Percentiles rank a stretch among this genome's conserved stretches.
phyloP scores from a whole-genome alignment of 2,329 filamentous ascomycete species.

The Microsporum canis region DNA sequence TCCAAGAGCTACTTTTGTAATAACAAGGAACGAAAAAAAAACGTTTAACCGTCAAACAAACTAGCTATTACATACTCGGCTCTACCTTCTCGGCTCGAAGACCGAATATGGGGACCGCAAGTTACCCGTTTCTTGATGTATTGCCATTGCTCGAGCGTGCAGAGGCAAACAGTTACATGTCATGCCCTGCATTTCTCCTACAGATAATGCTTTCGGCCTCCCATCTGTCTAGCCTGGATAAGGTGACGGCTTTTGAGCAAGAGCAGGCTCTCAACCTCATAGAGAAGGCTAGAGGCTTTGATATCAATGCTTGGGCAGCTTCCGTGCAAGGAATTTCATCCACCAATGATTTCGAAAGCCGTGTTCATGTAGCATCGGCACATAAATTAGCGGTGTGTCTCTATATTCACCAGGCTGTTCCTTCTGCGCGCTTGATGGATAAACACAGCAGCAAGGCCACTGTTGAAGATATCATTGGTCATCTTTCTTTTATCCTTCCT shows the following conservation, averaged over 20 bases:
- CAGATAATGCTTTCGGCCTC: slow-evolving; percentile 7
- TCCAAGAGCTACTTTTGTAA: background rate
- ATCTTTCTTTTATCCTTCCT: slow-evolving; percentile 27
- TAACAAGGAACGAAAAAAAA: background rate
- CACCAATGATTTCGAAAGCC: slow-evolving; percentile 18
- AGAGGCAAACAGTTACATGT: slow-evolving; percentile 9
- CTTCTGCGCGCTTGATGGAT: slow-evolving; percentile 1
- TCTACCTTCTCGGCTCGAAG: slow-evolving; percentile 1
- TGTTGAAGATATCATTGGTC: slow-evolving; percentile 24
- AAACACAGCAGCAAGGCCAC: background rate
- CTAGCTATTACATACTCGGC: slow-evolving; percentile 9
- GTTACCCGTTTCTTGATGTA: background rate
- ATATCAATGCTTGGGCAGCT: background rate
- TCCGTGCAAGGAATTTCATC: slow-evolving; percentile 1
- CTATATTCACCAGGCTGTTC: slow-evolving; percentile 5
- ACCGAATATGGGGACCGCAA: background rate
- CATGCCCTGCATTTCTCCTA: slow-evolving; percentile 7
- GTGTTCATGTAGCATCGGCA: slow-evolving; percentile 19
- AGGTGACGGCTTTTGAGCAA: background rate
- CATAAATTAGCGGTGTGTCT: slow-evolving; percentile 7
- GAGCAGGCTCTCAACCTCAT: slow-evolving; percentile 4
- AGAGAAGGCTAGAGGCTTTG: background rate
- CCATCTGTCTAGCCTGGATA: background rate
- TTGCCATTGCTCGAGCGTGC: slow-evolving; percentile 5
- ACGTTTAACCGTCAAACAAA: background rate